Base-by-base conservation (phyloP, 2,329 filamentous ascomycete genomes). In the Sporothrix dimorphospora region DNA sequence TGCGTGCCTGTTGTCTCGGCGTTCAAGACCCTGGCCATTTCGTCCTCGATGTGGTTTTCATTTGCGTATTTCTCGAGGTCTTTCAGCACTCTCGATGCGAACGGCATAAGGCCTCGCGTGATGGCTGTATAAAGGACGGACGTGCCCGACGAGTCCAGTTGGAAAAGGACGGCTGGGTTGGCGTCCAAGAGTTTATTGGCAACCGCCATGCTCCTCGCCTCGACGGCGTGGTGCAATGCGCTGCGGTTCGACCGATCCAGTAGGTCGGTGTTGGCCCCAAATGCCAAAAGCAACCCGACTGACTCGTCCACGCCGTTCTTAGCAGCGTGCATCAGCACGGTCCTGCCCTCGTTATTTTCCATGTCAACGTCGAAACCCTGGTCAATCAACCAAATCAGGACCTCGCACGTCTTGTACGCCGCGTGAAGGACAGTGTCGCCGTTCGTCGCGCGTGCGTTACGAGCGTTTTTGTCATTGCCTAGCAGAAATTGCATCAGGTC, bases 341-440 rank as follows among this genome's bases (percentile, higher is more conserved):
- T 67, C n/a, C 27, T 49, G 65, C 65, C 63, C 9, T 67, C 30
- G n/a, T 30, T 51, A 27, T 67, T 67, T 51, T 38, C 45, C 12
- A 30, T n/a, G 65, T 67, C 45, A 24, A 67, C 16, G n/a, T 51
- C 65, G 19, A 67, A 67, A 3, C 65, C 65, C 19, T 67, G 45
- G 45, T 67, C 65, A 14, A 67, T 30, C 24, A 67, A 27, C 65
- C 65, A 67, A 11, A 67, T 67, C 45, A 67, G 45, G 21, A 30
- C 42, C 9, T 67, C 65, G 24, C 45, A 51, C 19, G 24, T 51
- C 45, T 51, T 51, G 27, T 67, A 67, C 11, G 65, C 65, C 19
- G 19, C 6, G 21, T 67, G 65, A 8, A 67, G 24, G 4, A 67
- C 45, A 6, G 65, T 67, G 40, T 67, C 65, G 24, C 65, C 65